These are phyloP conservation scores for Bauhinia variegata DNA, from an alignment of 306 rosid genomes.

Conservation along the genomic window DNA sequence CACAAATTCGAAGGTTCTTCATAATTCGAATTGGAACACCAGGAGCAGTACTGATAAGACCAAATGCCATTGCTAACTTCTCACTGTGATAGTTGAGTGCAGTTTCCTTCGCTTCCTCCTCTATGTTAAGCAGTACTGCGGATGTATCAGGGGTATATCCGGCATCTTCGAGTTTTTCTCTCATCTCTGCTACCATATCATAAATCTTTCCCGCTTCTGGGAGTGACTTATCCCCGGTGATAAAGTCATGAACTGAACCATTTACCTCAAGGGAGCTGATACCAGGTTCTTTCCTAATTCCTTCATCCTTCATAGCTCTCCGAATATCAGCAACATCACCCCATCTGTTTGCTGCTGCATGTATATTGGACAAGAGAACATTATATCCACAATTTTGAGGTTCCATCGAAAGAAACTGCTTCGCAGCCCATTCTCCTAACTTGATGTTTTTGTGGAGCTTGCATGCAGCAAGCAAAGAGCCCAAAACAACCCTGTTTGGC, in stretches of 20 bases:
- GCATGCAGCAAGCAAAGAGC: constrained; percentile 71
- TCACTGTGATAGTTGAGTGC: constrained; percentile 62
- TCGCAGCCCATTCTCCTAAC: constrained; percentile 64
- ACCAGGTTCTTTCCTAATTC: constrained; percentile 66
- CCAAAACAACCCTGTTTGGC: constrained; percentile 59
- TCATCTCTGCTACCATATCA: constrained; percentile 61
- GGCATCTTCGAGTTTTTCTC: constrained; percentile 48
- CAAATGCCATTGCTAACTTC: constrained; percentile 75
- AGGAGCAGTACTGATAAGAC: constrained; percentile 57
- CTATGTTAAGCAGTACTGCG: constrained; percentile 51
- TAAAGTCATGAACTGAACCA: constrained; percentile 61
- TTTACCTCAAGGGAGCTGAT: constrained; percentile 61
- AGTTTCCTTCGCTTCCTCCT: constrained; percentile 63
- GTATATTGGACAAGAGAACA: constrained; percentile 69
- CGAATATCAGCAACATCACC: constrained; percentile 54
- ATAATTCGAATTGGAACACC: constrained; percentile 58
- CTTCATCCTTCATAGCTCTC: constrained; percentile 48
- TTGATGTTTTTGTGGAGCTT: constrained; percentile 49
- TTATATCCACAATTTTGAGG: constrained; percentile 56
- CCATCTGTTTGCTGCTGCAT: constrained; percentile 67
- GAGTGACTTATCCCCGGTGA: constrained; percentile 59
- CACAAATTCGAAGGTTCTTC: constrained; percentile 69
- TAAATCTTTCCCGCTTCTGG: constrained; percentile 49
- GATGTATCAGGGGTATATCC: constrained; percentile 60
- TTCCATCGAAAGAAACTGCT: constrained; percentile 57